Conservation (phyloP, 2,329 filamentous ascomycete genomes). For the Cladosporium sp. region DNA sequence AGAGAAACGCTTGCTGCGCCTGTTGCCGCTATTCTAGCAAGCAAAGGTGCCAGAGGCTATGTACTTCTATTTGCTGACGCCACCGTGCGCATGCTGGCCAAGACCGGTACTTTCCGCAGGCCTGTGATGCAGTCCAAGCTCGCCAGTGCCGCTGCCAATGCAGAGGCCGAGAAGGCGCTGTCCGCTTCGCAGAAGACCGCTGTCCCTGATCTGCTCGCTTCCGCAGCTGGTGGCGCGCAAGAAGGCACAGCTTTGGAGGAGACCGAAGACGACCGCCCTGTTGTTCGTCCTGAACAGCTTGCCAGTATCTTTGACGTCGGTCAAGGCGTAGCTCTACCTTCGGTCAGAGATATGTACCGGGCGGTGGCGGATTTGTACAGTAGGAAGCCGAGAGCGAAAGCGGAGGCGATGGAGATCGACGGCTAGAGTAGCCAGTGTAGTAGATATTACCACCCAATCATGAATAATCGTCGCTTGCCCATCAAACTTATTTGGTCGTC, state of each 20-base stretch:
- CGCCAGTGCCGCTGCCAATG: conserved; percentile 7
- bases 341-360: conserved; percentile 70
- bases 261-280: conserved; percentile 47
- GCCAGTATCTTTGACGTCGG: conserved; percentile 64
- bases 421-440: background rate
- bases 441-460: conserved; percentile 8
- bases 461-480: conserved; percentile 4
- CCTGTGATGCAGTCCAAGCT: conserved; percentile 7
- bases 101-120: conserved; percentile 5
- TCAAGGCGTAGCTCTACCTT: conserved; percentile 62
- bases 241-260: conserved; percentile 24
- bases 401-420: conserved; percentile 8
- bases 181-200: conserved; percentile 28
- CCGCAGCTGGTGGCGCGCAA: conserved; percentile 6
- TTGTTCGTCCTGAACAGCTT: conserved; percentile 63
- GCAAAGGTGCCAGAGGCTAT: conserved; percentile 62
- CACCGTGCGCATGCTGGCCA: conserved; percentile 51
- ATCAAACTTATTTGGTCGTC: too few relatives aligned
- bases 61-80: conserved; percentile 69
- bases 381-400: conserved; percentile 41
- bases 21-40: conserved; percentile 60
- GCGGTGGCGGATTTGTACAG: conserved; percentile 62
- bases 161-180: background rate
- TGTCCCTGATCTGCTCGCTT: conserved; percentile 20
- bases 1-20: conserved; percentile 33